Evolutionary conservation across 805 yeast genomes (phyloP), one percentile per base, ranked within the genome.

Genomic region (Wickerhamomyces canadensis): DNA sequence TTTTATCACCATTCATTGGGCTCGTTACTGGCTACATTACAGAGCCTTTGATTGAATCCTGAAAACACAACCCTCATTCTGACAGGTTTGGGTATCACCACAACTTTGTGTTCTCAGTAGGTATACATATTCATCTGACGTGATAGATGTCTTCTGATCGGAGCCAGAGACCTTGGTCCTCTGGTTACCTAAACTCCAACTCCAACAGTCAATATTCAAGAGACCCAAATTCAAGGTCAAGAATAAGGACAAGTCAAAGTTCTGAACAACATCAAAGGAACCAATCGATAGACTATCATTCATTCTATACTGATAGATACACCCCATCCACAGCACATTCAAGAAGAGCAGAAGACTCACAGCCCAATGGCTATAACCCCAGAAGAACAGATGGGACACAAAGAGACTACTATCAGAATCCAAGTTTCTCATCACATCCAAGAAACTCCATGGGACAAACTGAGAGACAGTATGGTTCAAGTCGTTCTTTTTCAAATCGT

Each of bases 81-180:
- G n/a, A n/a, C n/a, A n/a, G n/a, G n/a, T n/a, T 22, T 22, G 24
- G 11, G 24, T 22, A 9, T 11, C 27, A 25, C 7, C 27, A 25
- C 6, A 8, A 25, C 27, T 9, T 13, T 25, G 7, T 12, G 12
- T 12, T 11, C n/a, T 25, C 9, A 12, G 13, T 6, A 9, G 18
- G 10, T 7, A 12, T 8, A 11, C 32, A 19, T 5, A 4, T 29
- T 13, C 4, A 19, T 14, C 17, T 15, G 7, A 8, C 19, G 15
- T n/a, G 15, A 19, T 29, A 25, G 6, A 46, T 46, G 50, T 43
- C 50, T 16, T 40, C 44, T 2, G 44, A 46, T 21, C 33, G 50
- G 28, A 35, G 26, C 19, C 49, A 41, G 34, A 43, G 50, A 27
- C 36, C 44, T 3, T 40, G 41, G 27, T 35, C 45, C 4, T 32